These are phyloP conservation scores for Alternaria alternata DNA, from an alignment of 2,329 filamentous ascomycete species.

Conservation along the genomic window DNA sequence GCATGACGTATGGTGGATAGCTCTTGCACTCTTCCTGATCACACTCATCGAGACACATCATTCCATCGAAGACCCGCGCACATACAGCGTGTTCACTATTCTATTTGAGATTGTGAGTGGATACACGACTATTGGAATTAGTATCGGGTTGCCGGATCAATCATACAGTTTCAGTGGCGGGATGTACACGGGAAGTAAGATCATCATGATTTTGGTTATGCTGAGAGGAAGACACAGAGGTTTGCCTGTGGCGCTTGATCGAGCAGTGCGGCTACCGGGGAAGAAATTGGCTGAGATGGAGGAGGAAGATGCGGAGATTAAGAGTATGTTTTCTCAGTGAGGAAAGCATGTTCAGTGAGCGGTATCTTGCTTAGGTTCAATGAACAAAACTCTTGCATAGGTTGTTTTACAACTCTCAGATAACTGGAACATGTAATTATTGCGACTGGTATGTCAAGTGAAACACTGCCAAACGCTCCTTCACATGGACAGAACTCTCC, in stretches of 20 bases:
- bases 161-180: slow-evolving; percentile 32
- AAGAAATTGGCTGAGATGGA: slow-evolving; percentile 29
- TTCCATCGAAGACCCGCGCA: slow-evolving; percentile 28
- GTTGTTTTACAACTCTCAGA: too few species aligned
- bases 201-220: slow-evolving; percentile 32
- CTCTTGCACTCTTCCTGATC: slow-evolving; percentile 32
- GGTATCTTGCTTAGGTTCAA: neutral
- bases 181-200: slow-evolving; percentile 32
- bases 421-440: too few species aligned
- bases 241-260: slow-evolving; percentile 31
- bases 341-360: neutral
- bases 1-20: slow-evolving; percentile 36
- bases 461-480: too few species aligned
- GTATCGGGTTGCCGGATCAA: slow-evolving; percentile 31
- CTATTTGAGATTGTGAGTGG: slow-evolving; percentile 33
- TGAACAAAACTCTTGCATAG: too few species aligned
- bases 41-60: slow-evolving; percentile 34
- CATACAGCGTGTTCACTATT: slow-evolving; percentile 33
- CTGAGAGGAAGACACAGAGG: slow-evolving; percentile 31
- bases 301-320: slow-evolving; percentile 32
- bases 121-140: slow-evolving; percentile 34
- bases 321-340: slow-evolving; percentile 24
- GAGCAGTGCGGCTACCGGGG: slow-evolving; percentile 30
- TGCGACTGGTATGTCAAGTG: too few species aligned
- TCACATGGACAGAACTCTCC: too few species aligned